Base-by-base conservation (phyloP, 345 rosid species). In the Lepidium aucheri region DNA sequence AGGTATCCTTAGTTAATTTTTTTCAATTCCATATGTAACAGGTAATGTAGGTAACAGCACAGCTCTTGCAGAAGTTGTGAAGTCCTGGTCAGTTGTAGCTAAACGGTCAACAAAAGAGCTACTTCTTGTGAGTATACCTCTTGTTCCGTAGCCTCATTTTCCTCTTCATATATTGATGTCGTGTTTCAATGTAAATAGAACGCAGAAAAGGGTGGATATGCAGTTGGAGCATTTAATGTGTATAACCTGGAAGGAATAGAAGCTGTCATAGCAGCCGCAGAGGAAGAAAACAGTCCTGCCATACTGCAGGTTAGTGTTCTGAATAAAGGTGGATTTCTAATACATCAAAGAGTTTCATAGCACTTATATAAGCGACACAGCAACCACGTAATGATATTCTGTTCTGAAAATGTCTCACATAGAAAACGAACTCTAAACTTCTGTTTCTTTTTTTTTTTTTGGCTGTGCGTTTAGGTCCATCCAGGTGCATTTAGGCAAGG, bases 221-320 rank as follows among this genome's bases (percentile, higher is more conserved):
- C 98, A 24, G 77, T 93, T 70, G 98, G 98, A 53, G 98, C 98
- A 70, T 93, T 93, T 78, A 93, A 93, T 56, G 95, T 93, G 58
- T 93, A 93, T 70, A 93, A 89, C 77, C 67, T 93, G 77, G 98
- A 93, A 81, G 98, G 98, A 76, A 79, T 89, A 43, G 82, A 84
- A 76, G 98, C 98, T 62, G 97, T 93, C 73, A 83, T 93, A 68
- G 84, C 93, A 79, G 98, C 98, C 34, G 98, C 98, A 43, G 98
- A 87, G 86, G 87, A 85, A 76, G 91, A 89, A 84, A 76, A 69
- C 16, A 89, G 97, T 72, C 98, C 98, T 60, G 98, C 97, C 72
- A 93, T 93, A 67, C 76, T 93, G 68, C 98, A 93, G 97, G 97
- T 87, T 60, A 57, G 78, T 75, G 36, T 61, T 67, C 9, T 56